phyloP scores from a whole-genome alignment of 306 rosid species.

The Trifolium pratense region DNA sequence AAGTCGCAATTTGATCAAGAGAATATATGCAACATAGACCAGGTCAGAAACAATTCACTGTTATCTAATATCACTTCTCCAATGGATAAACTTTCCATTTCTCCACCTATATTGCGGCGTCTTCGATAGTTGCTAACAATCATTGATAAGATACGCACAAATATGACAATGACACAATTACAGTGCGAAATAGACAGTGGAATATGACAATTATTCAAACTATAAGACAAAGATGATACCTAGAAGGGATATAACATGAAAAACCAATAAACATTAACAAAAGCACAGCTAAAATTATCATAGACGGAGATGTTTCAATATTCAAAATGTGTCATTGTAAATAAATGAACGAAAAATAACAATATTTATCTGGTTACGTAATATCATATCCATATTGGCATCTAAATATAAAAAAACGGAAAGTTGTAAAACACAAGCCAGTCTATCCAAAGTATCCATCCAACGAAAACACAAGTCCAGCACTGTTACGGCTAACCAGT shows the following conservation, averaged over 20 bases:
- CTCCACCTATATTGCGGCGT: conserved; percentile 1
- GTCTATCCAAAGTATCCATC: background rate
- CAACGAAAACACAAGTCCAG: background rate
- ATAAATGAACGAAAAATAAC: conserved; percentile 2
- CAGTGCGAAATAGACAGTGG: background rate
- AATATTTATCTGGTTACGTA: background rate
- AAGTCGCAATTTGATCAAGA: conserved; percentile 20
- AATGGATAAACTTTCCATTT: conserved; percentile 9
- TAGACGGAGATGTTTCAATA: background rate
- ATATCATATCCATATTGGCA: background rate
- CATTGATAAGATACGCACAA: conserved; percentile 26
- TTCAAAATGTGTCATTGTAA: background rate
- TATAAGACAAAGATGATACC: background rate
- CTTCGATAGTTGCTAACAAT: conserved; percentile 15
- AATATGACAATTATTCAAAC: background rate
- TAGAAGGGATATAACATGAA: conserved; percentile 1
- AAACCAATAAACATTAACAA: conserved; percentile 5
- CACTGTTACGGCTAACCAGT: background rate
- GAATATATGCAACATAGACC: conserved; percentile 14
- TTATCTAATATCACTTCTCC: conserved; percentile 28
- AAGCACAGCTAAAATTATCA: background rate
- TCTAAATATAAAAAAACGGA: background rate
- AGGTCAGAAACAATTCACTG: conserved; percentile 21
- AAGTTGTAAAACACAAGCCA: background rate
- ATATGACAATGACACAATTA: conserved; percentile 1